Evolutionary conservation across 176 grass and related monocot genomes (phyloP).

Genomic region (Secale cereale): DNA sequence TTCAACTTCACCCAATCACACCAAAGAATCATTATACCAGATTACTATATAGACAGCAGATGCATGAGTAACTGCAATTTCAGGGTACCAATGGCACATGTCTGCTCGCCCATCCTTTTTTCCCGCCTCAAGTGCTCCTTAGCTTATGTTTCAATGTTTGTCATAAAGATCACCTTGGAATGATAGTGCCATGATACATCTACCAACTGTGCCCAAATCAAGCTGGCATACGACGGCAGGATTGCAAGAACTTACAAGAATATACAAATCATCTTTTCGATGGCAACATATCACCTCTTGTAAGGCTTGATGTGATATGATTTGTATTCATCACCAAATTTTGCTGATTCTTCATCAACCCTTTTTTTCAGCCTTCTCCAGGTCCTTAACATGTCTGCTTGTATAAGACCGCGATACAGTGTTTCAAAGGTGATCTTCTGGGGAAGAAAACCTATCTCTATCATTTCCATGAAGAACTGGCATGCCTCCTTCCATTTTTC

Average conservation of each 20-base stretch:
- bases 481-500: conserved; percentile 89
- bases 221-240: not conserved
- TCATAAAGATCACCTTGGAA: not conserved
- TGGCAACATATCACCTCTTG: conserved; percentile 54
- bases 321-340: conserved; percentile 83
- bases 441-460: conserved; percentile 94
- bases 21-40: not conserved
- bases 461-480: conserved; percentile 99
- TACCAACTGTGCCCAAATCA: not conserved
- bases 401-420: conserved; percentile 85
- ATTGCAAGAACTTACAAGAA: not conserved
- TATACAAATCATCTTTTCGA: not conserved
- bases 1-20: not conserved
- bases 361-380: conserved; percentile 91
- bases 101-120: not conserved
- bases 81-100: not conserved
- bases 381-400: conserved; percentile 81
- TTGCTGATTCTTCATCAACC: conserved; percentile 83
- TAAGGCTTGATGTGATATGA: conserved; percentile 79
- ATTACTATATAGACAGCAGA: not conserved
- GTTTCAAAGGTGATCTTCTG: conserved; percentile 86
- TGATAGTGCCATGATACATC: not conserved
- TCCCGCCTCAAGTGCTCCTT: not conserved
- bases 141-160: not conserved
- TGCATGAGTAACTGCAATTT: not conserved